phyloP scores from a whole-genome alignment of 73 alveolate species.

The Loxodes magnus region DNA sequence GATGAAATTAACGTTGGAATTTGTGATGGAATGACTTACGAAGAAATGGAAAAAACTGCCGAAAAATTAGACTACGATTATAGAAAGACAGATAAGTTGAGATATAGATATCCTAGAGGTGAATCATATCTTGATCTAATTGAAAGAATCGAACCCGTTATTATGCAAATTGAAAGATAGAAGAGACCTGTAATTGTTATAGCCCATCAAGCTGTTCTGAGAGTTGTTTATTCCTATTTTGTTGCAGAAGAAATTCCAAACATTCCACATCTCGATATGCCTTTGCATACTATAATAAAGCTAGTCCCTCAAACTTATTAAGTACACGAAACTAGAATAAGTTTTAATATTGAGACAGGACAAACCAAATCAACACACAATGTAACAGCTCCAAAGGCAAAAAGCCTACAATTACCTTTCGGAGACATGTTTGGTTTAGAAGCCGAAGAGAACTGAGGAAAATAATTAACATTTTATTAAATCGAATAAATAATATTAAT shows the following conservation, averaged over 20 bases:
- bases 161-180: too few species aligned
- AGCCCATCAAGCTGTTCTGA: constrained; percentile 31
- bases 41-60: constrained; percentile 7
- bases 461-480: too few species aligned
- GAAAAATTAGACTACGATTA: background rate
- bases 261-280: constrained; percentile 29
- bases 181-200: constrained; percentile 30
- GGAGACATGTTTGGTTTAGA: too few species aligned
- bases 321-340: constrained; percentile 14
- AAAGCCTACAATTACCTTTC: too few species aligned
- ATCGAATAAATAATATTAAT: too few species aligned
- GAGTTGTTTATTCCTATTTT: constrained; percentile 39
- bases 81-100: constrained; percentile 16
- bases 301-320: constrained; percentile 18
- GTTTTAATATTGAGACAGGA: constrained; percentile 16
- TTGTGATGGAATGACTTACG: constrained; percentile 65
- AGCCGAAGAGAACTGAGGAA: too few species aligned
- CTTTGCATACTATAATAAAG: constrained; percentile 27
- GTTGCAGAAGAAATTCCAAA: constrained; percentile 22
- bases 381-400: too few species aligned
- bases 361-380: too few species aligned
- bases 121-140: constrained; percentile 59
- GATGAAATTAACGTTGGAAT: constrained; percentile 64
- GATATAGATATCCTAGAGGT: constrained; percentile 63
- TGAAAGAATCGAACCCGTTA: constrained; percentile 52